Percentiles rank a stretch among this genome's conserved stretches.
Conservation (phyloP, 139 green algal species). For the Closterium sp. region DNA sequence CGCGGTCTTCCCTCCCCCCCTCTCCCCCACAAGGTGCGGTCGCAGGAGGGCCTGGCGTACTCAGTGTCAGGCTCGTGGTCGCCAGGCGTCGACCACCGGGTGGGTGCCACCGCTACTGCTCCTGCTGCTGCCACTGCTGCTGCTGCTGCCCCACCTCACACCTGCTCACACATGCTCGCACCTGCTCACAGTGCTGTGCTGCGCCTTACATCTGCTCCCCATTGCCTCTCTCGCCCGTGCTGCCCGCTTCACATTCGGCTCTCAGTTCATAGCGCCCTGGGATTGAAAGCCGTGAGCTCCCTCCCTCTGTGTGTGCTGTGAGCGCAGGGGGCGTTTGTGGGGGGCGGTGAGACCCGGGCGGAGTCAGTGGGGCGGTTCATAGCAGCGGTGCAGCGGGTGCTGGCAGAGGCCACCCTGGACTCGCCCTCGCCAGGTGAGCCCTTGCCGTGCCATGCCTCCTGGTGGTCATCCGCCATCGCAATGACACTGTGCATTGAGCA, state of each 20-base stretch:
- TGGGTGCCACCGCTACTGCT: neutral
- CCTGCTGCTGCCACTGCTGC: neutral
- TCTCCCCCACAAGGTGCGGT: slow-evolving; percentile 23
- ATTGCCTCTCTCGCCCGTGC: too few relatives aligned
- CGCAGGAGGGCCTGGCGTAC: slow-evolving; percentile 46
- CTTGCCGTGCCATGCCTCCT: neutral
- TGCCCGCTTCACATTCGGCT: neutral
- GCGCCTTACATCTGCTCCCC: neutral
- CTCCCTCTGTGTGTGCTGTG: neutral
- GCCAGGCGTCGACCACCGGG: slow-evolving; percentile 28
- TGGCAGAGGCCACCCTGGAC: neutral
- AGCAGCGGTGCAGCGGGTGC: neutral
- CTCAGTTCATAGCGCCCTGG: neutral
- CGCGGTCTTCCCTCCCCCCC: too few relatives aligned
- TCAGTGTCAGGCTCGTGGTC: slow-evolving; percentile 29
- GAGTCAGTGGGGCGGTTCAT: slow-evolving; percentile 23
- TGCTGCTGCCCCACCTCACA: too few relatives aligned
- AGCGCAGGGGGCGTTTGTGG: slow-evolving; percentile 31
- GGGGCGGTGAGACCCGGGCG: slow-evolving; percentile 25
- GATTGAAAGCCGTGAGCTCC: neutral
- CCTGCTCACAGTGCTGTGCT: too few relatives aligned
- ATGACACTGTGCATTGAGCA: too few relatives aligned
- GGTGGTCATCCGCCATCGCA: too few relatives aligned
- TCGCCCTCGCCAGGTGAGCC: slow-evolving; percentile 3
- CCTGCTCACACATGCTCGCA: too few relatives aligned